Evolutionary conservation across 2,329 filamentous ascomycete species (phyloP).

Genomic region (Mycosphaerella sp.): DNA sequence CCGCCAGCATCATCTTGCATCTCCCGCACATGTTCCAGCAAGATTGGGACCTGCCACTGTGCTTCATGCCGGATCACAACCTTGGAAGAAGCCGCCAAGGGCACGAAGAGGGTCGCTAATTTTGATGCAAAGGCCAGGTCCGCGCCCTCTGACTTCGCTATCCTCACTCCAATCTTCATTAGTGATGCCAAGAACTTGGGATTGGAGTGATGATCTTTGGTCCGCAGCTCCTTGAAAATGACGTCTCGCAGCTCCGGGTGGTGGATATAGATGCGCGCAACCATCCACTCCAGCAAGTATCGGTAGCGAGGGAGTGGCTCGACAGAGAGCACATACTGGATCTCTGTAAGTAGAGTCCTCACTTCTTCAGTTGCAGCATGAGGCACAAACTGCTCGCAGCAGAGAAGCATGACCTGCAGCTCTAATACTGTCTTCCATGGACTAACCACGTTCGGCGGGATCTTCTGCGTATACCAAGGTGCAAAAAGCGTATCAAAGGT

Average conservation of each 20-base stretch:
- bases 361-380: slow-evolving; percentile 20
- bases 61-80: slow-evolving; percentile 50
- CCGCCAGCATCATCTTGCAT: slow-evolving; percentile 36
- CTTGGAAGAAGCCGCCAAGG: slow-evolving; percentile 45
- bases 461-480: slow-evolving; percentile 41
- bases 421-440: slow-evolving; percentile 47
- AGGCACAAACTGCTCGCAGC: slow-evolving; percentile 36
- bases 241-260: slow-evolving; percentile 31
- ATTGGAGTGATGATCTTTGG: slow-evolving; percentile 42
- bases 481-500: slow-evolving; percentile 36
- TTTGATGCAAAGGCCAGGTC: slow-evolving; percentile 36
- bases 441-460: slow-evolving; percentile 40
- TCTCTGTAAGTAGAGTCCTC: slow-evolving; percentile 33
- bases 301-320: slow-evolving; percentile 46
- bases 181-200: slow-evolving; percentile 45
- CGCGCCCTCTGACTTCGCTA: slow-evolving; percentile 35
- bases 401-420: slow-evolving; percentile 42
- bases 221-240: slow-evolving; percentile 36
- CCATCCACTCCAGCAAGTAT: slow-evolving; percentile 45
- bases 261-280: slow-evolving; percentile 40
- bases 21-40: slow-evolving; percentile 38
- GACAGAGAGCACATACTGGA: slow-evolving; percentile 39
- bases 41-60: slow-evolving; percentile 43
- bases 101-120: slow-evolving; percentile 40
- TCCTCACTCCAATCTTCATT: slow-evolving; percentile 43